Evolutionary conservation across 495 filamentous ascomycete genomes (phyloP), one percentile per base, ranked within the genome.

Genomic region (Pyrenula massariospora): DNA sequence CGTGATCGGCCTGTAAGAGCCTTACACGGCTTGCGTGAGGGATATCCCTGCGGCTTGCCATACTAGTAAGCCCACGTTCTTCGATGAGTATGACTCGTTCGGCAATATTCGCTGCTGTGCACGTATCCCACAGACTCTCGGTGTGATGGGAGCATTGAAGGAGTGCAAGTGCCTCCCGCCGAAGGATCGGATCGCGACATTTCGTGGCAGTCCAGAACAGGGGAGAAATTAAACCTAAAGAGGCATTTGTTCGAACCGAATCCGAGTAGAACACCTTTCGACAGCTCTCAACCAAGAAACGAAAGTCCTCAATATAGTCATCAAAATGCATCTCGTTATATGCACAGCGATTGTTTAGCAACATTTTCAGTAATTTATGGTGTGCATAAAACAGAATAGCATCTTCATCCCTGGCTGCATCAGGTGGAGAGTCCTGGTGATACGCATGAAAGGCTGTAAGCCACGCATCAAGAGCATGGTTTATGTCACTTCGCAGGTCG

Each of bases 81-180:
- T 58, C 57, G 50, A 58, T 58, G 11, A 2, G 42, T 2, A 58
- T 31, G 2, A 58, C 21, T 8, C 53, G 57, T 36, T 58, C 57
- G 23, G 36, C 52, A 11, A 58, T 24, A 1, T 54, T 5, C 36
- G 54, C 19, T 8, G 52, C 57, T 15, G 54, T 24, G 22, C 31
- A 25, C 10, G 50, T 58, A 56, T 58, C 57, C 57, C 57, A 58
- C 25, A 54, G 42, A 8, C 57, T 52, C 49, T 58, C 57, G 22
- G 50, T 58, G 24, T 42, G 42, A 25, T 50, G 53, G 36, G n/a
- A 55, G 12, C 11, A 11, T 2, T 52, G 57, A 31, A 58, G 19
- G 10, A 58, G 10, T 2, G 53, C 10, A 3, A 58, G n/a, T 20
- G 57, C 57, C 25, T 56, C 50, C 15, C 53, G 19, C 20, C 57